A percentile compares a stretch with the other conserved stretches of the same genome.
Evolutionary conservation across 1,284 basidiomycete species (phyloP).

Genomic region (Microbotryomycetes sp.): DNA sequence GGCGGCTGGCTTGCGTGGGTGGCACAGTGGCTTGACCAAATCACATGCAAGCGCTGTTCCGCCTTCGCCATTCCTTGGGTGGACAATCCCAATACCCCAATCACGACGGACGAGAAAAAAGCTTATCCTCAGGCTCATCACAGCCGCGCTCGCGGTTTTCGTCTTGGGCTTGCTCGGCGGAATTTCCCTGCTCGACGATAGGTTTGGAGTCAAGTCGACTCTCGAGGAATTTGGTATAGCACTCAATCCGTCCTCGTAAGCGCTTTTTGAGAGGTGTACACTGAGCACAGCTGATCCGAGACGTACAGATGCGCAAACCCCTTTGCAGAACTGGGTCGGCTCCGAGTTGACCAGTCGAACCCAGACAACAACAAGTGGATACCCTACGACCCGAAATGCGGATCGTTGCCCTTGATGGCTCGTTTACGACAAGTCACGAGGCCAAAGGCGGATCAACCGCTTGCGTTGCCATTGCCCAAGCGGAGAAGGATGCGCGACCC

Average conservation of each 20-base stretch:
- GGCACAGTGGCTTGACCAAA: background rate
- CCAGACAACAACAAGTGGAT: slow-evolving; percentile 24
- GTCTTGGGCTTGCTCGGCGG: slow-evolving; percentile 3
- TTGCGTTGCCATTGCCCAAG: slow-evolving; percentile 1
- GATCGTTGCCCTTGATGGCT: slow-evolving; percentile 14
- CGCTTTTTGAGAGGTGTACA: background rate
- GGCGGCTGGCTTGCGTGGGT: background rate
- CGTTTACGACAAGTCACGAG: slow-evolving; percentile 1
- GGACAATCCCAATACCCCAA: background rate
- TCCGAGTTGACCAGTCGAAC: background rate
- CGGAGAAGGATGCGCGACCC: background rate
- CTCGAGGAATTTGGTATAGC: slow-evolving; percentile 6
- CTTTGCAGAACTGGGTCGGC: slow-evolving; percentile 14
- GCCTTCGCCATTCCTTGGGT: background rate
- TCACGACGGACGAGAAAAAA: background rate
- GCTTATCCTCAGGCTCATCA: background rate
- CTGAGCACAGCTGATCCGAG: background rate
- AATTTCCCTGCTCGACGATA: background rate
- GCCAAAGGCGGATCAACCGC: background rate
- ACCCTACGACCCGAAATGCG: slow-evolving; percentile 21
- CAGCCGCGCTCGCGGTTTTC: background rate
- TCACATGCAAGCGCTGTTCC: background rate
- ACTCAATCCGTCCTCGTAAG: background rate
- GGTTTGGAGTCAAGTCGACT: slow-evolving; percentile 7
- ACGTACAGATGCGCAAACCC: slow-evolving; percentile 21